Evolutionary conservation across 1,139 yeast genomes (phyloP).

Genomic region (Geotrichum restrictum): DNA sequence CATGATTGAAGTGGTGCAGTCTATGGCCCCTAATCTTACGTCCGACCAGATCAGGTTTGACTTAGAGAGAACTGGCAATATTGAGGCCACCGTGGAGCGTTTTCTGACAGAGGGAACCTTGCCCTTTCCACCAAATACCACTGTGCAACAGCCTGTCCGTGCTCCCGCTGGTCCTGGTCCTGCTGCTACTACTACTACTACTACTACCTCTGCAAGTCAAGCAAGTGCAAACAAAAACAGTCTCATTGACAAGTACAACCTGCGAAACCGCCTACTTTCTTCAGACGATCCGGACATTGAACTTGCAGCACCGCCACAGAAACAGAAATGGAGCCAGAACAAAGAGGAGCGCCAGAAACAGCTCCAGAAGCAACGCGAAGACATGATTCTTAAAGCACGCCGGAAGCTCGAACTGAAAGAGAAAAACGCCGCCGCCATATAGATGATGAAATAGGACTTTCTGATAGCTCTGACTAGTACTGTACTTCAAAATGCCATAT

Average conservation of each 20-base stretch:
- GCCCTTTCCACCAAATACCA: slow-evolving; percentile 59
- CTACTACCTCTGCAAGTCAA: neutral
- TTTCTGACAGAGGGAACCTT: slow-evolving; percentile 60
- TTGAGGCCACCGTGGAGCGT: slow-evolving; percentile 72
- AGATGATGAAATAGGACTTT: neutral
- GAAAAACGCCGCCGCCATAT: slow-evolving; percentile 4
- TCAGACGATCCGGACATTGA: slow-evolving; percentile 15
- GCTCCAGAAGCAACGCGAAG: slow-evolving; percentile 47
- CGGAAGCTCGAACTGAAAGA: slow-evolving; percentile 38
- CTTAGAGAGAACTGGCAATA: slow-evolving; percentile 66
- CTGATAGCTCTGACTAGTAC: neutral
- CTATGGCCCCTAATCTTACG: slow-evolving; percentile 71
- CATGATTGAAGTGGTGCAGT: slow-evolving; percentile 83
- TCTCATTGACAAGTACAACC: slow-evolving; percentile 33
- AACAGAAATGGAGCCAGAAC: slow-evolving; percentile 40
- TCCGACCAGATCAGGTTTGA: slow-evolving; percentile 58
- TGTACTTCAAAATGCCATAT: neutral
- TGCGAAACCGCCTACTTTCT: slow-evolving; percentile 22
- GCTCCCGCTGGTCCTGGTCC: slow-evolving; percentile 7
- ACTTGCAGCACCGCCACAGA: slow-evolving; percentile 21
- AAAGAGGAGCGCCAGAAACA: slow-evolving; percentile 43
- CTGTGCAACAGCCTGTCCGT: slow-evolving; percentile 10
- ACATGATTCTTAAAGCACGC: slow-evolving; percentile 51
- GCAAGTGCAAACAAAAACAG: slow-evolving; percentile 12
- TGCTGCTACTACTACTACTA: slow-evolving; percentile 14